Percentiles rank a stretch among this genome's conserved stretches.
Conservation (phyloP, 2,329 filamentous ascomycete species). For the Rachicladosporium sp. region DNA sequence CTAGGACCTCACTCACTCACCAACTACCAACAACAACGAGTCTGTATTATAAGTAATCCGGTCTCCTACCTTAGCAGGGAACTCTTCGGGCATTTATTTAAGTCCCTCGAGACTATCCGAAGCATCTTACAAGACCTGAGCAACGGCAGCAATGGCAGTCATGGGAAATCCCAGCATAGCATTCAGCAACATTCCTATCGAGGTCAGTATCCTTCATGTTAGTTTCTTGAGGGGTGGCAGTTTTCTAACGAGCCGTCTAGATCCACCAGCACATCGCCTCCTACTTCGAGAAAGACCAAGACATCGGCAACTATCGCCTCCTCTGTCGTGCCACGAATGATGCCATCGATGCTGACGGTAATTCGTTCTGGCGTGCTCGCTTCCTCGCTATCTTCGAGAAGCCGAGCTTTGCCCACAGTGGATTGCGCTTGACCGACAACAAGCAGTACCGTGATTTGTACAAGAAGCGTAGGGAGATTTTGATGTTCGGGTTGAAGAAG, state of each 20-base stretch:
- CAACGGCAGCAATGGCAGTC: no score
- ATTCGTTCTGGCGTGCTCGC: conserved; percentile 35
- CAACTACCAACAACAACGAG: no score
- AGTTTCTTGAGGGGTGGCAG: no score
- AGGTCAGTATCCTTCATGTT: neutral
- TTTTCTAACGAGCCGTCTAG: conserved; percentile 28
- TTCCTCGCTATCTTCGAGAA: conserved; percentile 33
- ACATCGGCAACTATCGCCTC: conserved; percentile 30
- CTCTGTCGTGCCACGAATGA: conserved; percentile 28
- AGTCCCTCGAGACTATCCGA: no score
- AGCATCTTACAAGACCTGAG: no score
- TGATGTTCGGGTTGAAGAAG: conserved; percentile 9
- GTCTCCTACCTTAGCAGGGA: no score
- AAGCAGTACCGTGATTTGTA: conserved; percentile 26
- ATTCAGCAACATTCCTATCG: neutral
- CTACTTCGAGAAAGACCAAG: conserved; percentile 29
- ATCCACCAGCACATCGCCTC: conserved; percentile 29
- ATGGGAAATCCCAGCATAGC: no score
- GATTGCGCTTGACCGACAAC: conserved; percentile 11
- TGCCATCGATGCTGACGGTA: conserved; percentile 28
- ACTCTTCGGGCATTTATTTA: no score
- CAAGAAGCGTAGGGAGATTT: conserved; percentile 16
- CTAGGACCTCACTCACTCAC: no score
- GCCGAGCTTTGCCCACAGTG: conserved; percentile 8
- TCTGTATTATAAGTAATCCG: no score